Conservation (phyloP, 257 asterid genomes). For the Parsonsia alboflavescens region DNA sequence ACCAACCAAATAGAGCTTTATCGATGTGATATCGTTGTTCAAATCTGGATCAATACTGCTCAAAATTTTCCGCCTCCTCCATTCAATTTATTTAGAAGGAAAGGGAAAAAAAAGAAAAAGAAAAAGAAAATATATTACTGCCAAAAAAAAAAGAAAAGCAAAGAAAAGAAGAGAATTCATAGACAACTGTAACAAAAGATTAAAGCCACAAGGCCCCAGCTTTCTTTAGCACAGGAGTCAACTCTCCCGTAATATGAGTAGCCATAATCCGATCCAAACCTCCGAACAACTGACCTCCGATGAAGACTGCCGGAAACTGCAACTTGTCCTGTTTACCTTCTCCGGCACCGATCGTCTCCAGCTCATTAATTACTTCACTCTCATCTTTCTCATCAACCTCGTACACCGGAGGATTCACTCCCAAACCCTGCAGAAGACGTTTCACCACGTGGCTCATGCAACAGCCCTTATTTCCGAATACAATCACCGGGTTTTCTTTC, state of each 20-base stretch:
- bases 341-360: constrained; percentile 13
- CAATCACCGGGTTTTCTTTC: constrained; percentile 32
- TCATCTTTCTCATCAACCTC: constrained; percentile 44
- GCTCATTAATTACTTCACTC: constrained; percentile 22
- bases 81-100: too few species aligned
- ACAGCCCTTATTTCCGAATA: constrained; percentile 33
- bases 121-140: too few species aligned
- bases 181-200: neutral
- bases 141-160: too few species aligned
- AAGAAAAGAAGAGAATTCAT: too few species aligned
- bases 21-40: too few species aligned
- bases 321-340: constrained; percentile 11
- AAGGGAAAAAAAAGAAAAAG: too few species aligned
- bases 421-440: constrained; percentile 42
- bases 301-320: constrained; percentile 49
- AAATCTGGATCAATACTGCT: too few species aligned
- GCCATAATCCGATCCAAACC: constrained; percentile 65
- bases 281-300: constrained; percentile 67
- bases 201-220: constrained; percentile 74
- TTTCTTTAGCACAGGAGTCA: constrained; percentile 48
- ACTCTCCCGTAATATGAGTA: constrained; percentile 61
- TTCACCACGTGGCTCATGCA: constrained; percentile 51
- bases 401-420: constrained; percentile 45
- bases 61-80: too few species aligned
- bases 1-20: too few species aligned